A percentile compares a stretch with the other conserved stretches of the same genome.
Evolutionary conservation across 306 rosid genomes (phyloP).

Genomic region (Mimosa pudica): DNA sequence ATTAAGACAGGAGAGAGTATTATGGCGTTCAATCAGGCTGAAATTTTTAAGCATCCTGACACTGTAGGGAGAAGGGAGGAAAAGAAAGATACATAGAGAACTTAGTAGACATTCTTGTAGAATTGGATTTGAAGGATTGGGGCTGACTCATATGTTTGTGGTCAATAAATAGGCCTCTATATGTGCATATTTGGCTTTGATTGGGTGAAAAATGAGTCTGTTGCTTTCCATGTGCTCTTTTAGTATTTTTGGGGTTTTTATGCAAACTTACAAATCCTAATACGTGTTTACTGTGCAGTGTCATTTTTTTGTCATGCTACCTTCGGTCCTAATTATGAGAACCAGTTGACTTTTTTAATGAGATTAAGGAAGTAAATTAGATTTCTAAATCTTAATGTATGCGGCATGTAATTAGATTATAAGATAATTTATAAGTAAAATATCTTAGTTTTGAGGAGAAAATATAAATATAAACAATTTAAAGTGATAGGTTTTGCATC

Average conservation of each 20-base stretch:
- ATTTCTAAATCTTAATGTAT: too few species aligned
- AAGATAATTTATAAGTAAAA: too few species aligned
- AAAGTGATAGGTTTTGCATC: too few species aligned
- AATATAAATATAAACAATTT: too few species aligned
- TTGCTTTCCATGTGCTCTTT: background rate
- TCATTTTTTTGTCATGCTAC: background rate
- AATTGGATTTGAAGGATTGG: background rate
- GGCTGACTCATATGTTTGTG: background rate
- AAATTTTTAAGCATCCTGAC: background rate
- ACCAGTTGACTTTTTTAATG: too few species aligned
- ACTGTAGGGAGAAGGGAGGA: background rate
- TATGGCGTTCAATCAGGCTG: background rate
- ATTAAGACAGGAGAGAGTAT: background rate
- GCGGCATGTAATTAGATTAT: too few species aligned
- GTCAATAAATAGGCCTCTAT: background rate
- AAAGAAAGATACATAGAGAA: background rate
- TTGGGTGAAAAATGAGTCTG: background rate
- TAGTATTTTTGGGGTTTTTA: background rate
- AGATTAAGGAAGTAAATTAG: too few species aligned
- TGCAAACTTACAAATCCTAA: background rate
- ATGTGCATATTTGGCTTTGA: background rate
- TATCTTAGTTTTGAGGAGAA: too few species aligned
- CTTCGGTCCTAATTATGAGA: too few species aligned
- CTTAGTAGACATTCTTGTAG: background rate
- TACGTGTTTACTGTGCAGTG: background rate